A percentile compares a stretch with the other conserved stretches of the same genome.
Conservation (phyloP, 2,329 filamentous ascomycete genomes). For the Sarocladium kiliense region DNA sequence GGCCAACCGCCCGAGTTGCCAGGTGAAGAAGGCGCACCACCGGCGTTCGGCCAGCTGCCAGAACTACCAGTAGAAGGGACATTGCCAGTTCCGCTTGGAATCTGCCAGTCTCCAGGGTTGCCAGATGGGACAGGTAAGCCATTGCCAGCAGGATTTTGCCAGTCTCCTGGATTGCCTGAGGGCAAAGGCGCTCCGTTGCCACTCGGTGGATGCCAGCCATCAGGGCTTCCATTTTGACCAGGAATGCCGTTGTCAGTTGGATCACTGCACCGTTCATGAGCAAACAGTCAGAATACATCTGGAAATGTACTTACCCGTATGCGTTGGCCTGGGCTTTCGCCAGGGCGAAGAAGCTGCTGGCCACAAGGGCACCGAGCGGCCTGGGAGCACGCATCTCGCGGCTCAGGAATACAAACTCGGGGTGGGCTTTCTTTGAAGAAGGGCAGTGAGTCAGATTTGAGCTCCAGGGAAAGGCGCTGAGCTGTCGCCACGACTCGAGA, state of each 20-base stretch:
- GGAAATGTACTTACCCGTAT: slow-evolving; percentile 8
- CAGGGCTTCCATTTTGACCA: not conserved
- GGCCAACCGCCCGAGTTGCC: not conserved
- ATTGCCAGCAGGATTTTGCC: not conserved
- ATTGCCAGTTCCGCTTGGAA: not conserved
- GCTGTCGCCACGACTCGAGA: not conserved
- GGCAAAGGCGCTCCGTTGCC: not conserved
- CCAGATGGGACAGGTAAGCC: not conserved
- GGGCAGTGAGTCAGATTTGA: too few species aligned
- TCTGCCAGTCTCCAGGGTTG: not conserved
- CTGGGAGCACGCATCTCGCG: slow-evolving; percentile 10
- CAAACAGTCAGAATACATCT: not conserved
- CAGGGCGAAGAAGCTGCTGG: slow-evolving; percentile 8
- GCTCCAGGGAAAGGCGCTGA: too few species aligned
- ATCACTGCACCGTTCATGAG: not conserved
- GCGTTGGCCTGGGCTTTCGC: slow-evolving; percentile 8
- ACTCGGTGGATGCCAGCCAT: not conserved
- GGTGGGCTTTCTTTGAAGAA: too few species aligned
- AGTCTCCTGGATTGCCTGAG: slow-evolving; percentile 1
- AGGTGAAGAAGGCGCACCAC: not conserved
- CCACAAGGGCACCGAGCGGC: slow-evolving; percentile 6
- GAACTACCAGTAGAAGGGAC: slow-evolving; percentile 12
- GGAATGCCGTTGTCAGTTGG: not conserved
- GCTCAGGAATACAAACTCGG: not conserved
- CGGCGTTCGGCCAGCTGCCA: not conserved